Percentiles rank a stretch among this genome's conserved stretches.
These are phyloP conservation scores for Solanum lycopersicoides DNA, from an alignment of 257 asterid genomes.

Conservation along the genomic window DNA sequence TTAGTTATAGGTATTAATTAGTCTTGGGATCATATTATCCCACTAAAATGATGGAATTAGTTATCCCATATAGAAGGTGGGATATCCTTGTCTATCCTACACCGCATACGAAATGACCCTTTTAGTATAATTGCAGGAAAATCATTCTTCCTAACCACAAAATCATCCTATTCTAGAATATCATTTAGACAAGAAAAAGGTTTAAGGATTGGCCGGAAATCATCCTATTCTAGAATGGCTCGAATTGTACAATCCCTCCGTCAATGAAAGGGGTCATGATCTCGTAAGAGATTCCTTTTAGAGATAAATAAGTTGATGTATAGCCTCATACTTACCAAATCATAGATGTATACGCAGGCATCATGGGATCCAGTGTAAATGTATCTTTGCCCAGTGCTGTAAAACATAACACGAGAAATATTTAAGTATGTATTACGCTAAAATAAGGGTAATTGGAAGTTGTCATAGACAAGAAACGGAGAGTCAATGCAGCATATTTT, in stretches of 20 bases:
- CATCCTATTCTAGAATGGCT: neutral
- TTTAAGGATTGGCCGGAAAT: neutral
- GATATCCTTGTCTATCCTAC: neutral
- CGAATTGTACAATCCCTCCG: neutral
- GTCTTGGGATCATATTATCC: neutral
- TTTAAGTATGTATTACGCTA: neutral
- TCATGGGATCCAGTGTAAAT: constrained; percentile 91
- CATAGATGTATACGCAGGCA: constrained; percentile 59
- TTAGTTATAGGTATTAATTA: neutral
- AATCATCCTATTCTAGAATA: neutral
- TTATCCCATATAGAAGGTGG: neutral
- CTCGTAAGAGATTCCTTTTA: neutral
- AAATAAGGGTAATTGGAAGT: neutral
- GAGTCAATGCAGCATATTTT: neutral
- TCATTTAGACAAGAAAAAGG: neutral
- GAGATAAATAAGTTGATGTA: neutral
- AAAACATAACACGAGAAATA: neutral
- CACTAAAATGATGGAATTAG: neutral
- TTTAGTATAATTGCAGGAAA: neutral
- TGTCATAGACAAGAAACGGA: neutral
- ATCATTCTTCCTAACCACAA: neutral
- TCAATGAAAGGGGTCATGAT: neutral
- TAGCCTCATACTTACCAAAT: constrained; percentile 50
- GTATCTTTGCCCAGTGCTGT: constrained; percentile 92
- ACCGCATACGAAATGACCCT: neutral